phyloP scores from a whole-genome alignment of 306 rosid species.

The Acacia acuminata region DNA sequence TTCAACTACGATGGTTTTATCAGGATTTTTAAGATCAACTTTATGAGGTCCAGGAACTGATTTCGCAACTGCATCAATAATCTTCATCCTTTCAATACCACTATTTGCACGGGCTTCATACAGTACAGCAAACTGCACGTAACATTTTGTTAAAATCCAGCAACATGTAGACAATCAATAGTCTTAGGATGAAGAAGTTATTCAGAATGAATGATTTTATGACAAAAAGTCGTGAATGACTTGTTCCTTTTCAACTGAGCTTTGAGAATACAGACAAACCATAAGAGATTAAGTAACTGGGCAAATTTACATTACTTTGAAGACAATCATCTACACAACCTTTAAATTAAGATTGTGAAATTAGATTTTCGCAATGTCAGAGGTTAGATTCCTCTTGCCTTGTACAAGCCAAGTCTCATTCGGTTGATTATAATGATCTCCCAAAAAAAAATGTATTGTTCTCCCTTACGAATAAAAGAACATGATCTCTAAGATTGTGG shows the following conservation, averaged over 20 bases:
- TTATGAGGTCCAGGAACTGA: constrained; percentile 88
- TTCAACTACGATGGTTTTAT: constrained; percentile 86
- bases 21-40: constrained; percentile 92
- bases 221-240: neutral
- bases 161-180: neutral
- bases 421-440: neutral
- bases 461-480: neutral
- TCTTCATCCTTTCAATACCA: constrained; percentile 89
- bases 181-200: neutral
- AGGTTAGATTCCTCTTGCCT: neutral
- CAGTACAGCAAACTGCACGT: constrained; percentile 81
- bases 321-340: neutral
- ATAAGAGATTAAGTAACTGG: neutral
- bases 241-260: neutral
- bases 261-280: neutral
- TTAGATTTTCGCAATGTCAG: neutral
- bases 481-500: neutral
- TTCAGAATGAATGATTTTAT: neutral
- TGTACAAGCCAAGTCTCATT: neutral
- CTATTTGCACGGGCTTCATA: constrained; percentile 95
- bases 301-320: neutral
- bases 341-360: neutral
- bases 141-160: constrained; percentile 11
- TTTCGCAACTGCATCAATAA: constrained; percentile 83
- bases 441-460: neutral